phyloP scores from a whole-genome alignment of 2,329 filamentous ascomycete species.

The Paracoccidioides lutzii region DNA sequence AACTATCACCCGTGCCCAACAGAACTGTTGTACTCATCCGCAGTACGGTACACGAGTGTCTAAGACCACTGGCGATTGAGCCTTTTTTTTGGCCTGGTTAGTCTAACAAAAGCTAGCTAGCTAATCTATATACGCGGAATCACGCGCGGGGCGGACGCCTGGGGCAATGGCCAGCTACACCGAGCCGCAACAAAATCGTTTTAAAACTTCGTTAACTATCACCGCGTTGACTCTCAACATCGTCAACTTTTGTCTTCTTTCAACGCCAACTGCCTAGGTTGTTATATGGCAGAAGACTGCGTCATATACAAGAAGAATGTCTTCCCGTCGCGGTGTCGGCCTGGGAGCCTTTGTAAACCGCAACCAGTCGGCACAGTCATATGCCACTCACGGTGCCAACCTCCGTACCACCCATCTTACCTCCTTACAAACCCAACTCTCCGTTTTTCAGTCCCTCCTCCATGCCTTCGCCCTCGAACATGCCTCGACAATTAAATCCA shows the following conservation, averaged over 20 bases:
- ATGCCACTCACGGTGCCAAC: constrained; percentile 74
- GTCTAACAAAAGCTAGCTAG: too few relatives aligned
- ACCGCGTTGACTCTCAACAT: background rate
- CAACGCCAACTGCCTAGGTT: background rate
- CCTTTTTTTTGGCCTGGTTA: too few relatives aligned
- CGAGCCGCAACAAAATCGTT: too few relatives aligned
- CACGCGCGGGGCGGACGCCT: too few relatives aligned
- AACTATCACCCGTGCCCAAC: background rate
- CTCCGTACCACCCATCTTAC: constrained; percentile 75
- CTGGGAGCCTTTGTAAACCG: constrained; percentile 81
- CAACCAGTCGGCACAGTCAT: constrained; percentile 73
- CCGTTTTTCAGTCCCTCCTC: constrained; percentile 87
- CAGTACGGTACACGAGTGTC: too few relatives aligned
- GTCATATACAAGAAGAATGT: constrained; percentile 24
- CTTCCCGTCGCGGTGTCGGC: constrained; percentile 55
- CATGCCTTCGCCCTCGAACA: constrained; percentile 94
- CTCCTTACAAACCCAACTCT: constrained; percentile 82
- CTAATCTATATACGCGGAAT: too few relatives aligned
- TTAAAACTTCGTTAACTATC: too few relatives aligned
- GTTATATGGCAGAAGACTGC: background rate
- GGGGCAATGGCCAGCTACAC: too few relatives aligned
- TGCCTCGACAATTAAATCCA: constrained; percentile 87
- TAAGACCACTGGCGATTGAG: too few relatives aligned
- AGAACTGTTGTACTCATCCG: background rate
- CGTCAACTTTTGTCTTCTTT: background rate